Percentiles rank a stretch among this genome's conserved stretches.
Evolutionary conservation across 495 filamentous ascomycete species (phyloP).

Genomic region (Penicillium nucicola): DNA sequence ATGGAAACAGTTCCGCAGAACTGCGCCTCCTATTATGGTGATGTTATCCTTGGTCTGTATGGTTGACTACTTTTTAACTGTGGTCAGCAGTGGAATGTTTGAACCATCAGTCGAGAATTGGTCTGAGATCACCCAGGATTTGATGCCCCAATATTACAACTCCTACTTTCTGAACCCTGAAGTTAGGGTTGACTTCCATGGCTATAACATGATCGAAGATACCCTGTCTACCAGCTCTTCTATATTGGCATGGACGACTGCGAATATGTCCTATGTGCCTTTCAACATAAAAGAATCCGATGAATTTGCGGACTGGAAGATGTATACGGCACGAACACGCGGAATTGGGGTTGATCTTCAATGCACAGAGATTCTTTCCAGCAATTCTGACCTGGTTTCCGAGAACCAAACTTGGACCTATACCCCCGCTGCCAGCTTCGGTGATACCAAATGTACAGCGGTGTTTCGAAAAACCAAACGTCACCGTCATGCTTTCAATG

Average conservation of each 20-base stretch:
- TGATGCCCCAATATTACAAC: slow-evolving; percentile 6
- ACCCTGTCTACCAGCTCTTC: neutral
- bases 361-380: slow-evolving; percentile 2
- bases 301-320: neutral
- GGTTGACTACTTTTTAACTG: slow-evolving; percentile 11
- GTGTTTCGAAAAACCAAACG: neutral
- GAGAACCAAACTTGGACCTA: slow-evolving; percentile 8
- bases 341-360: slow-evolving; percentile 14
- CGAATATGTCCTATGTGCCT: slow-evolving; percentile 9
- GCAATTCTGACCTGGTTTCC: neutral
- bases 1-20: neutral
- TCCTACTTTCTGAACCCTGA: slow-evolving; percentile 8
- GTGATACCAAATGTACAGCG: slow-evolving; percentile 3
- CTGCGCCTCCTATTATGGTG: neutral
- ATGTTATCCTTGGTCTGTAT: slow-evolving; percentile 11
- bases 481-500: neutral
- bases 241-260: slow-evolving; percentile 10
- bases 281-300: slow-evolving; percentile 5
- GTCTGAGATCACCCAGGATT: neutral
- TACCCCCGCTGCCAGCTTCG: neutral
- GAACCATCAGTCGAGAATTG: slow-evolving; percentile 12
- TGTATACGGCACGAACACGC: slow-evolving; percentile 11
- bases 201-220: slow-evolving; percentile 8
- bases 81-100: slow-evolving; percentile 23
- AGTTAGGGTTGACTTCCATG: slow-evolving; percentile 2